A percentile compares a stretch with the other conserved stretches of the same genome.
These are phyloP conservation scores for Turritis glabra DNA, from an alignment of 345 rosid species.

Conservation along the genomic window DNA sequence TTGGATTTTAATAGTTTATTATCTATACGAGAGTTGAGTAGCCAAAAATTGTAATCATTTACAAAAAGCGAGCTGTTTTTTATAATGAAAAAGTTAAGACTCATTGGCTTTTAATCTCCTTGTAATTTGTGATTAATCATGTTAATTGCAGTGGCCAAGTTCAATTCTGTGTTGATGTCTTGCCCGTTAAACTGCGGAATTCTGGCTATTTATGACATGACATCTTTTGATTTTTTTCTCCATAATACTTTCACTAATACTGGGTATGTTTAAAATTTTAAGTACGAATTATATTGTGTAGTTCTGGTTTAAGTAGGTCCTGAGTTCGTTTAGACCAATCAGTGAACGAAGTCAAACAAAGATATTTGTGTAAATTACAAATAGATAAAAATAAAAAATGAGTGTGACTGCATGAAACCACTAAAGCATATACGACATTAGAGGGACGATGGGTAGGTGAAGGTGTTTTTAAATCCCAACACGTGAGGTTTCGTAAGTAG, in stretches of 20 bases:
- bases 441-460: conserved; percentile 28
- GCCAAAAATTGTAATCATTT: too few relatives aligned
- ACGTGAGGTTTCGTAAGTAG: conserved; percentile 28
- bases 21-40: background rate
- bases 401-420: background rate
- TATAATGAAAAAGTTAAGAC: background rate
- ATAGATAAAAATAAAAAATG: conserved; percentile 1
- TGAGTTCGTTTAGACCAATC: background rate
- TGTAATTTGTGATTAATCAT: too few relatives aligned
- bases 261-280: too few relatives aligned
- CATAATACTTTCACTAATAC: too few relatives aligned
- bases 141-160: background rate
- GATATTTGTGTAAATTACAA: conserved; percentile 2
- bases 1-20: too few relatives aligned
- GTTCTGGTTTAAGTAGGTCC: background rate
- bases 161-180: background rate
- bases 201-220: too few relatives aligned
- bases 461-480: conserved; percentile 3
- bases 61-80: background rate
- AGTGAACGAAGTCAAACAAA: background rate
- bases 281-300: background rate
- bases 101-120: background rate
- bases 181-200: background rate
- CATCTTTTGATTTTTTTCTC: too few relatives aligned
- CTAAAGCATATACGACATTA: background rate